Evolutionary conservation across 129 eudicot genomes (phyloP), one percentile per base, ranked within the genome.

Genomic region (Mikania micrantha): DNA sequence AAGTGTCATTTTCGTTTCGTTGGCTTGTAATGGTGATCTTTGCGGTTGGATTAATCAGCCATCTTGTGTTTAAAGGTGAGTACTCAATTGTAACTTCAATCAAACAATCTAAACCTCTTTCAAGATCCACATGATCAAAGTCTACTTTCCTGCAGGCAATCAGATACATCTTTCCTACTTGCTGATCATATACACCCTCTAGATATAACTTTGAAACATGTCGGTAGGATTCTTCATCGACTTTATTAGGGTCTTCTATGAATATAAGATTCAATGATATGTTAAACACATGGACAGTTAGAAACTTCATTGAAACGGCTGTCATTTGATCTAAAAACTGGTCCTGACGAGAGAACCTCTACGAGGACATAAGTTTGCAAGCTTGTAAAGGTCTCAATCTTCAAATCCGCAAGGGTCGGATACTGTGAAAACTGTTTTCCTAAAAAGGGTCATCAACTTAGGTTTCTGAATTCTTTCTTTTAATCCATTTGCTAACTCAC

Each of bases 21-120:
- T 70, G 84, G 66, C 84, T 70, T 24, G 34, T n/a, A 42, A 80
- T 75, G 65, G 53, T 75, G 67, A 80, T 70, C 44, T 22, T 64
- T 56, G 77, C 80, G 5, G 77, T 80, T 57, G 84, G 84, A 75
- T 74, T 75, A 27, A 64, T 44, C 60, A 80, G 38, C 84, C 80
- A 80, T 57, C 77, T 44, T 21, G 76, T 63, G 38, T 77, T 80
- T 29, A 61, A 27, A 24, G 74, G 17, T 15, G 84, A 57, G 62
- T 80, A 80, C 28, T 64, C 48, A 15, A 80, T 64, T 25, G 66
- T 50, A 47, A 80, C 84, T 59, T 80, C 70, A 64, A 80, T 70
- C 49, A 54, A 36, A 59, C 84, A 75, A 64, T 80, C 84, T 27
- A 69, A 50, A 2, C 84, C 84, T 60, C 80, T 34, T 70, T 79